phyloP scores from a whole-genome alignment of 768 basidiomycete species.

The Crepidotus variabilis region DNA sequence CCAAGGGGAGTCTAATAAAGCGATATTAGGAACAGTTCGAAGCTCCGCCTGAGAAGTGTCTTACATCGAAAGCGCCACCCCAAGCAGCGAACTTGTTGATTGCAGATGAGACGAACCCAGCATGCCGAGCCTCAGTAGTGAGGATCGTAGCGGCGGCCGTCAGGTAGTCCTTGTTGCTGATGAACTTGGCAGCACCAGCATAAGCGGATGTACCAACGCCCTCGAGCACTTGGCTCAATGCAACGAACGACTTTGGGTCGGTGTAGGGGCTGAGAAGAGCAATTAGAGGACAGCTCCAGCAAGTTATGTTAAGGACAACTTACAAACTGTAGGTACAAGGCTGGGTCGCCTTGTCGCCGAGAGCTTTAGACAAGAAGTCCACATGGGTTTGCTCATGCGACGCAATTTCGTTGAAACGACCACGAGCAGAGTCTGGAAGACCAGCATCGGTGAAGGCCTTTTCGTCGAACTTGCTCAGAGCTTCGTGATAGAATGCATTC shows the following conservation, averaged over 20 bases:
- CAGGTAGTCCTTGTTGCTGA: conserved; percentile 46
- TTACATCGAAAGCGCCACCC: conserved; percentile 59
- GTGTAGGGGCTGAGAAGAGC: conserved; percentile 30
- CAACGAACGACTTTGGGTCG: conserved; percentile 44
- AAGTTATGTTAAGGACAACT: conserved; percentile 13
- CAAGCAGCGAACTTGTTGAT: conserved; percentile 47
- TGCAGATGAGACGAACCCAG: conserved; percentile 54
- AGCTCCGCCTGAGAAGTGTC: neutral
- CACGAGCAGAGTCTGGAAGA: conserved; percentile 44
- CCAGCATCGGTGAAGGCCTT: conserved; percentile 44
- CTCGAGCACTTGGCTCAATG: conserved; percentile 49
- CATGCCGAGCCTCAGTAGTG: conserved; percentile 56
- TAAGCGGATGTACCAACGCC: conserved; percentile 56
- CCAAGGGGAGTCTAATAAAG: conserved; percentile 35
- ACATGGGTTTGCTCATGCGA: conserved; percentile 50
- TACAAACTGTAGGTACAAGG: conserved; percentile 62
- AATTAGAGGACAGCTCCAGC: neutral
- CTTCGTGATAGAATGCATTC: conserved; percentile 38
- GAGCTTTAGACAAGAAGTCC: conserved; percentile 32
- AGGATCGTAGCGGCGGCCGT: conserved; percentile 61
- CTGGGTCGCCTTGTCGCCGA: conserved; percentile 36
- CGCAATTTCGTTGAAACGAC: conserved; percentile 47
- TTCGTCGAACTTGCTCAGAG: conserved; percentile 39
- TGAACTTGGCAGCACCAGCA: conserved; percentile 47
- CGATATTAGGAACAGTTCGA: neutral